Evolutionary conservation across 495 filamentous ascomycete species (phyloP), one percentile per base, ranked within the genome.

Genomic region (Annulohypoxylon moriforme): DNA sequence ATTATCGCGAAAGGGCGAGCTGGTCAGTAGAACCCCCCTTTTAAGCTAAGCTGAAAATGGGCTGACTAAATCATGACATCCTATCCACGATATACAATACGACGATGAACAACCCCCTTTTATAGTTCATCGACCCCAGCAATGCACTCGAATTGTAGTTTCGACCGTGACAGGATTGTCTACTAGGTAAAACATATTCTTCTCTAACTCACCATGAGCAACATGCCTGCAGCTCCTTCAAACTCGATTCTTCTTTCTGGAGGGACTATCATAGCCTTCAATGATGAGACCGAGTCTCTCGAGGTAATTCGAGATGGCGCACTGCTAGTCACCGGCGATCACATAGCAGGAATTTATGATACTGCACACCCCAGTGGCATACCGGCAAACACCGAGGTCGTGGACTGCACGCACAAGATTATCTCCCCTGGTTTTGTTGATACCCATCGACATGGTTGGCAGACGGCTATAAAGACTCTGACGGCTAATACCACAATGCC

Each of bases 371-470:
- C 75, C 0, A 57, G 22, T 9, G 29, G 58, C 10, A 20, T 75
- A 1, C 75, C 75, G 11, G 36, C 60, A 6, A 69, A 49, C 16
- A 59, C 59, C 2, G 75, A 82, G 52, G 59, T 85, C 33, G 79
- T 90, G 14, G 85, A 89, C 69, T 86, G 82, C 52, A 85, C 79
- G 0, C 78, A 81, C 67, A 88, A 87, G 74, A 87, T 89, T 33
- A 77, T 89, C 29, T 82, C 82, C 0, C 87, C 88, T 1, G 88
- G 88, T 0, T 89, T 89, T 73, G 76, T 89, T 42, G 86, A 89
- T 66, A 89, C 88, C 0, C 88, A 89, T 67, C 83, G 85, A 25
- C 87, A 89, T 78, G 75, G 86, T 8, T 90, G 85, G 86, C 86
- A 89, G 75, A 87, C 87, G 0, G 81, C 79, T 53, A 68, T 86